Base-by-base conservation (phyloP, 768 basidiomycete species). In the Coprinopsis cinerea region DNA sequence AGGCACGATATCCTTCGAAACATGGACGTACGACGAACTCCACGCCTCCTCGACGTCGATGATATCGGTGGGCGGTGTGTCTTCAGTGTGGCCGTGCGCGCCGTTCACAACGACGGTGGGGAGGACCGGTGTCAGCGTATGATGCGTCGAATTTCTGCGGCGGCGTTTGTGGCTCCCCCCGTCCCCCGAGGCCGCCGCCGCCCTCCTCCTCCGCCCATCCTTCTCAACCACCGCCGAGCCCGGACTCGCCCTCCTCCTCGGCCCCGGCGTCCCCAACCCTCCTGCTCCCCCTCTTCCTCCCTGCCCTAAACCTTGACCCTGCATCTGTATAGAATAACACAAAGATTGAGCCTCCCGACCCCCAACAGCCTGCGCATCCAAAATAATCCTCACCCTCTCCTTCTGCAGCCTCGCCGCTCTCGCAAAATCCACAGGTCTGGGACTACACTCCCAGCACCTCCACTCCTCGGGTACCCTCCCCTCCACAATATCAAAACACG, bases 391-490 rank as follows among this genome's bases (percentile, higher is more conserved):
- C n/a, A 44, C 59, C 74, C 84, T 83, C 65, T 87, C 0, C 85
- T 81, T 67, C 66, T 81, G 77, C 41, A 72, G 53, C 57, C 67
- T 44, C 27, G 30, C 49, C 23, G 43, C 80, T 39, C 70, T 59
- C 30, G 78, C 74, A 45, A 65, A 66, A 55, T 81, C 74, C 17
- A 78, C 75, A 11, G 66, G 57, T 1, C 74, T 55, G 0, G 82
- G 60, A n/a, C 28, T 13, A 43, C 62, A 63, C 76, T 49, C 59
- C 76, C 87, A 88, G 64, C 92, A 96, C 20, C 67, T 65, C 74
- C 87, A 92, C 49, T 83, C 78, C 41, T 92, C 88, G 1, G 87
- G 85, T 0, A 88, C 83, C 56, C 57, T 7, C 5, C 72, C 76
- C 46, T 75, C 66, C 11, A 71, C 67, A 53, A 87, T 82, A 41